Percentiles rank a stretch among this genome's conserved stretches.
phyloP scores from a whole-genome alignment of 2,329 filamentous ascomycete genomes.

The Fusarium longipes region DNA sequence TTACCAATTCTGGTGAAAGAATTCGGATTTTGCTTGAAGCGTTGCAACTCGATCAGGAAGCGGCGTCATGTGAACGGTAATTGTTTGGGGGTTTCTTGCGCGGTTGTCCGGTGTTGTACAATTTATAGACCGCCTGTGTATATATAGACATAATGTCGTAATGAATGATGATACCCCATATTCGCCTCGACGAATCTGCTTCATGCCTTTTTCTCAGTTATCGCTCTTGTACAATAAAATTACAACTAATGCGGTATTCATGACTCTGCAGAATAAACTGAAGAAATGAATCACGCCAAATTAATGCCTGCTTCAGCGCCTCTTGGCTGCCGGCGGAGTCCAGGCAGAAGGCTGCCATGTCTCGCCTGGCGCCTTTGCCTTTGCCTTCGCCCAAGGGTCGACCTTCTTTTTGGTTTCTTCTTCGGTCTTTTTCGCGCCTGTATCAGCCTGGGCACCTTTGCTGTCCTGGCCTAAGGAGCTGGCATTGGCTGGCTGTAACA shows the following conservation, averaged over 20 bases:
- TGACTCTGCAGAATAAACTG: neutral
- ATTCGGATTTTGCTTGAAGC: conserved; percentile 55
- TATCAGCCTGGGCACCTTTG: conserved; percentile 7
- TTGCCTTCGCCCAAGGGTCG: conserved; percentile 70
- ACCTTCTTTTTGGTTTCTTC: conserved; percentile 38
- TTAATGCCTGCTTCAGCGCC: conserved; percentile 34
- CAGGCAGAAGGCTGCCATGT: conserved; percentile 75
- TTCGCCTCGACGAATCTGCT: neutral
- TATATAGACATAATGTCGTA: conserved; percentile 41
- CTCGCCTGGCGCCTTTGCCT: conserved; percentile 64
- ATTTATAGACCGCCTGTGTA: conserved; percentile 35
- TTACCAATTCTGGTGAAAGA: conserved; percentile 59
- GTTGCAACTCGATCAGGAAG: conserved; percentile 43
- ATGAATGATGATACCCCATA: conserved; percentile 40
- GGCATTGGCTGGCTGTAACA: conserved; percentile 26
- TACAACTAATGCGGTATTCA: conserved; percentile 9
- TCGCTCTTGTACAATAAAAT: conserved; percentile 30
- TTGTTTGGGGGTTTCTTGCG: neutral
- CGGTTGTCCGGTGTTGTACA: conserved; percentile 32
- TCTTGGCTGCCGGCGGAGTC: conserved; percentile 60
- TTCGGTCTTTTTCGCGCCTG: conserved; percentile 4
- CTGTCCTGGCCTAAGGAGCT: conserved; percentile 9
- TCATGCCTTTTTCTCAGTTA: neutral
- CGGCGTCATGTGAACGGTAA: conserved; percentile 27
- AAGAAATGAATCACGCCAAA: neutral